phyloP scores from a whole-genome alignment of 1,284 basidiomycete species.

The Tilletia indica region DNA sequence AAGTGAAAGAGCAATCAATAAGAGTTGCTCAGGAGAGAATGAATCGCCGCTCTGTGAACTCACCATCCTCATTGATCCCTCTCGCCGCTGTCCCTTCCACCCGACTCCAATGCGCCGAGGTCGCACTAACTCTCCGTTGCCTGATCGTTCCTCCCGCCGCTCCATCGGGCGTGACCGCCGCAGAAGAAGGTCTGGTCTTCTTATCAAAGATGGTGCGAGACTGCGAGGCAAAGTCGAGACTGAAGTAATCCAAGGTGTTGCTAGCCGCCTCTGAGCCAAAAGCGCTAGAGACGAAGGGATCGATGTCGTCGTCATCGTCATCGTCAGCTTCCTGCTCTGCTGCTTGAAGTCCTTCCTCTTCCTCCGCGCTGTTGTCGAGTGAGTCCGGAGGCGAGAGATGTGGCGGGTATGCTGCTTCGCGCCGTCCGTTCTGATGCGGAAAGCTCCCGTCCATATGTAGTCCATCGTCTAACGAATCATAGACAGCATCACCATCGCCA shows the following conservation, averaged over 20 bases:
- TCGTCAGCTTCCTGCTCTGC: constrained; percentile 62
- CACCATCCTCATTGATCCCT: too few species aligned
- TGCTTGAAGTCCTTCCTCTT: constrained; percentile 58
- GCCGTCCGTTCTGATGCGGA: neutral
- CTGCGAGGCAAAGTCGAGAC: constrained; percentile 18
- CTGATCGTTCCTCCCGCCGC: too few species aligned
- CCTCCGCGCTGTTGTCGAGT: constrained; percentile 23
- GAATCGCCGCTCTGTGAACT: too few species aligned
- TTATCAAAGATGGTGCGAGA: constrained; percentile 31
- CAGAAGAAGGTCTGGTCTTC: constrained; percentile 19
- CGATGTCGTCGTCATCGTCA: constrained; percentile 57
- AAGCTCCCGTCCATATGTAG: too few species aligned
- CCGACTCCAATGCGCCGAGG: too few species aligned
- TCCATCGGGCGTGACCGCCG: too few species aligned
- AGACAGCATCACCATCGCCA: neutral
- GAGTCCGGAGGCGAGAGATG: constrained; percentile 26
- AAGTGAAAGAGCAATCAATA: too few species aligned
- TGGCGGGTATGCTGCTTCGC: neutral
- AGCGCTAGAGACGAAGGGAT: constrained; percentile 1
- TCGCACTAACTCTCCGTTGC: too few species aligned
- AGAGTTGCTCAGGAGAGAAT: too few species aligned
- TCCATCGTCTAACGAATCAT: too few species aligned
- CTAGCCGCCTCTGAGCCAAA: constrained; percentile 26
- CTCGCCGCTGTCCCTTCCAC: too few species aligned
- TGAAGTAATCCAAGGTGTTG: neutral